Evolutionary conservation across 176 grass and related monocot species (phyloP), one percentile per base, ranked within the genome.

Genomic region (Elymus sibiricus): DNA sequence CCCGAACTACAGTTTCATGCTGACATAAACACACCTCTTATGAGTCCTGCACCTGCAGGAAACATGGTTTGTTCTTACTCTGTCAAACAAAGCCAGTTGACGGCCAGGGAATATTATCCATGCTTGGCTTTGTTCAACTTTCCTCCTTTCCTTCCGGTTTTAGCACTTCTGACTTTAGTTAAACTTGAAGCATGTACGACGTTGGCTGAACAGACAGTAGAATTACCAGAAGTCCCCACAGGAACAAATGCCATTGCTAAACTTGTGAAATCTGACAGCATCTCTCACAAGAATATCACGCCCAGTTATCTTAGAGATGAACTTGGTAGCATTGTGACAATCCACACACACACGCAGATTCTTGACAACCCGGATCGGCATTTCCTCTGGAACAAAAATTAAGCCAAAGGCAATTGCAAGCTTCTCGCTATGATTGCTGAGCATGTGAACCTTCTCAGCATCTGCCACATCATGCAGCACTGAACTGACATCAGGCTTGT

Each of bases 241-340:
- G 13, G 93, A 94, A 70, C 93, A 94, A 25, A 72, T 35, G 19
- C 90, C 90, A 47, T 85, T 75, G 58, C 90, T 94, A 11, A 94
- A 90, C 61, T 86, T 94, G 79, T 94, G 93, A 81, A 92, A 94
- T 80, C 93, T 86, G 39, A 88, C 82, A 76, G 93, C 77, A 76
- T 90, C 93, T 12, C 90, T 91, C 42, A 92, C 90, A 79, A 94
- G 87, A 92, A 94, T 94, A 47, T 94, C 90, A 37, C 90, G 87
- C 1, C 74, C 85, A 19, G 87, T 87, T 76, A 94, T 88, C 79
- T 86, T 91, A 24, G 90, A 94, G 64, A 94, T 94, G 51, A 88
- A 90, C 73, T 94, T 92, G 35, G 93, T 94, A 71, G 87, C 90
- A 90, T 90, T 94, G 42, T 94, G 90, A 24, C 92, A 94, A 88